Evolutionary conservation across 148 eudicot genomes (phyloP).

Genomic region (Rhododendron kiyosumense): DNA sequence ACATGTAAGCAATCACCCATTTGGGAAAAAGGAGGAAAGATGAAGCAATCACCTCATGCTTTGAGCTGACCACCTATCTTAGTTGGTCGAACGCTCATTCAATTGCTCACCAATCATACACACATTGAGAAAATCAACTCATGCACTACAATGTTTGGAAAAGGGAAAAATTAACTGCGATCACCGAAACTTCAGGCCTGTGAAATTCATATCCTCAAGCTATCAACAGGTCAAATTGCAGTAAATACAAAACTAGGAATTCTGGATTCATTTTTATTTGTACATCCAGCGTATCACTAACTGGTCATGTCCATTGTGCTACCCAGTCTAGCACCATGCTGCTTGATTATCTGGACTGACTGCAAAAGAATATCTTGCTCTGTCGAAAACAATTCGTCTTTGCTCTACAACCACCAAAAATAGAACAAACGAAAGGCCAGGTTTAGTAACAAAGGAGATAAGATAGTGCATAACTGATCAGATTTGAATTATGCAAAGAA

Average conservation of each 20-base stretch:
- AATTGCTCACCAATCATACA: neutral
- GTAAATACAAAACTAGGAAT: neutral
- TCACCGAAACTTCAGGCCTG: neutral
- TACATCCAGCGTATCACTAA: neutral
- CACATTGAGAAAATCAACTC: neutral
- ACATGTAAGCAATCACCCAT: no score
- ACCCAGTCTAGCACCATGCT: conserved; percentile 59
- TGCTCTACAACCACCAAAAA: conserved; percentile 44
- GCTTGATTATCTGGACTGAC: conserved; percentile 66
- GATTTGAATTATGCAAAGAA: neutral
- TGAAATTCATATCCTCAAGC: neutral
- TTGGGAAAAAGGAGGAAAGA: neutral
- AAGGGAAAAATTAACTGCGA: neutral
- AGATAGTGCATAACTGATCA: neutral
- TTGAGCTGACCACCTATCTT: neutral
- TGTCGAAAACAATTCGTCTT: conserved; percentile 52
- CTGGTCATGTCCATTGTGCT: neutral
- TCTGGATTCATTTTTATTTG: neutral
- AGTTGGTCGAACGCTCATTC: neutral
- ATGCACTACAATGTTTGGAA: neutral
- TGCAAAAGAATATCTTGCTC: conserved; percentile 82
- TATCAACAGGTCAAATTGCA: neutral
- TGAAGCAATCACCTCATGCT: neutral
- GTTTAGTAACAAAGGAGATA: neutral
- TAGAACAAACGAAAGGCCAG: neutral